These are phyloP conservation scores for Westerdykella aurantiaca DNA, from an alignment of 2,329 filamentous ascomycete genomes.

Conservation along the genomic window DNA sequence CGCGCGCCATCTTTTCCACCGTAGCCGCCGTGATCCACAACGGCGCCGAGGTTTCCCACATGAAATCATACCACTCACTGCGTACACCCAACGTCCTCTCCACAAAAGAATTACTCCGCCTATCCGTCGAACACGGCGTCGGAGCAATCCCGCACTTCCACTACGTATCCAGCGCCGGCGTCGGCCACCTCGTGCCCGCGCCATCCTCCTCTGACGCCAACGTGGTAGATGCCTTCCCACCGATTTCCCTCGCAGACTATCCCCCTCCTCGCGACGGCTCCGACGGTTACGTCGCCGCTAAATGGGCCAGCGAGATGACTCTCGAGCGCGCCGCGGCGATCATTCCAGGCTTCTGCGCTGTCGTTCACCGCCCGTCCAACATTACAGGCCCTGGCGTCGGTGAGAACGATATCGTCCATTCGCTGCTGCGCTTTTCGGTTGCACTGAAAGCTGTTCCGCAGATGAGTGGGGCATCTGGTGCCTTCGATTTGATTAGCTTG, in stretches of 20 bases:
- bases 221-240: neutral
- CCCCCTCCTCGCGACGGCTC: conserved; percentile 18
- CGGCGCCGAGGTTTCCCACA: conserved; percentile 16
- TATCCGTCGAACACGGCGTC: neutral
- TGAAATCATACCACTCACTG: conserved; percentile 21
- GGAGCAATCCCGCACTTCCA: conserved; percentile 4
- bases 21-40: conserved; percentile 29
- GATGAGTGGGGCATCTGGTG: neutral
- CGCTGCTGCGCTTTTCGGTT: neutral
- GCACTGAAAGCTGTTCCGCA: neutral
- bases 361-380: conserved; percentile 3
- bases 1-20: conserved; percentile 24
- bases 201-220: no score
- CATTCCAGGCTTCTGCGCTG: neutral
- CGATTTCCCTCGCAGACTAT: neutral
- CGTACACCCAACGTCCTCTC: conserved; percentile 18
- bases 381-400: neutral
- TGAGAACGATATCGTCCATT: neutral
- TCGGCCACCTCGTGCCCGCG: neutral
- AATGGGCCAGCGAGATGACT: conserved; percentile 38
- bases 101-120: conserved; percentile 4
- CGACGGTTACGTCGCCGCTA: conserved; percentile 35
- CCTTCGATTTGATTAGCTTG: neutral
- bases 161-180: conserved; percentile 8
- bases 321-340: conserved; percentile 22